Evolutionary conservation across 345 rosid species (phyloP).

Genomic region (Trapa bicornis): DNA sequence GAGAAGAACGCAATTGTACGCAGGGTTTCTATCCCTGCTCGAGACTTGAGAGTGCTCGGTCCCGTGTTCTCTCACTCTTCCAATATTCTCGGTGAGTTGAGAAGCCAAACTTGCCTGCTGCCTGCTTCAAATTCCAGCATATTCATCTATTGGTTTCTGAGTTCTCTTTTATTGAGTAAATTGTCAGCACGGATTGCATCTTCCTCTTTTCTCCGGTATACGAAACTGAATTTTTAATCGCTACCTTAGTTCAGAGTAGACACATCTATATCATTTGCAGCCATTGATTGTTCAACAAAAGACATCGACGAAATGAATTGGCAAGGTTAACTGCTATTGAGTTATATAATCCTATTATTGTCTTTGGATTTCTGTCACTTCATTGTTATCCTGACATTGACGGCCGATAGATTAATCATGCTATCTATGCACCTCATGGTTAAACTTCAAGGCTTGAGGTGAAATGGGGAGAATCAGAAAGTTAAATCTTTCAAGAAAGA

Average conservation of each 20-base stretch:
- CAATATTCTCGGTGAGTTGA: slow-evolving; percentile 52
- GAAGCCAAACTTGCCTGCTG: neutral
- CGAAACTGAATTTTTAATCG: too few relatives aligned
- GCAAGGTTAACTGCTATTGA: too few relatives aligned
- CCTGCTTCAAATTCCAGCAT: neutral
- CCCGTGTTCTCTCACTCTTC: slow-evolving; percentile 88
- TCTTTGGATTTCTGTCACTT: neutral
- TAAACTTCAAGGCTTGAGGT: neutral
- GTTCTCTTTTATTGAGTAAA: too few relatives aligned
- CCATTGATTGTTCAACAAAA: too few relatives aligned
- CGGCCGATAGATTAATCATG: neutral
- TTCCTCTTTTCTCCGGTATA: too few relatives aligned
- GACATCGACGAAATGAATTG: too few relatives aligned
- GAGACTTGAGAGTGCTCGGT: slow-evolving; percentile 91
- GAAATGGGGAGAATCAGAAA: neutral
- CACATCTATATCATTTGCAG: too few relatives aligned
- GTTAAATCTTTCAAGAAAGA: neutral
- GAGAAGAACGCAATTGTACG: slow-evolving; percentile 69
- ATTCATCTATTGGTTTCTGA: too few relatives aligned
- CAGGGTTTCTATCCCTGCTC: slow-evolving; percentile 65
- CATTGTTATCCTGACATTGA: neutral
- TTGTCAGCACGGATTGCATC: too few relatives aligned
- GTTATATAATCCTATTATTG: too few relatives aligned
- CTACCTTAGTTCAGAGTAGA: too few relatives aligned
- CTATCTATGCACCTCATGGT: neutral